Base-by-base conservation (phyloP, 2,329 filamentous ascomycete species). In the Neopestalotiopsis rosae region DNA sequence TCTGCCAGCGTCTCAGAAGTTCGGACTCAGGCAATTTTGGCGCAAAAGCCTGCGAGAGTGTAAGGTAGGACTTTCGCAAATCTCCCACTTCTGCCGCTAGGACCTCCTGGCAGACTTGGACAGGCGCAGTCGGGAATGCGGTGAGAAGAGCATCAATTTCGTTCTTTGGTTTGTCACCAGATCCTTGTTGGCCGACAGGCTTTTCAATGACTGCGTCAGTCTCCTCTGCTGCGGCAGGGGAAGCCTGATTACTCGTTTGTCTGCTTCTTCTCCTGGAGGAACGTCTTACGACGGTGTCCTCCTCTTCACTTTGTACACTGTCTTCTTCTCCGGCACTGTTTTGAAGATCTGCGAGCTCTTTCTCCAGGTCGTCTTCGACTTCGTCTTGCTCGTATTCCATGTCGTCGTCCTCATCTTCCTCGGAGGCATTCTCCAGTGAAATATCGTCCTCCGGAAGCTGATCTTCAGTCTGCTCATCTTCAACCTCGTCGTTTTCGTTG, bases 101-200 rank as follows among this genome's bases (percentile, higher is more conserved):
- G 1, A 82, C 74, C 6, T 76, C 74, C 65, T 84, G 78, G 65
- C 82, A 82, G 7, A 78, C 71, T 2, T 76, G 72, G 6, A 77
- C 71, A 1, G 81, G 74, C 9, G 79, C 81, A 6, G 75, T 73
- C 2, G 85, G 85, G 58, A 86, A 88, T 0, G 85, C 84, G 17
- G 76, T 73, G 58, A 77, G 80, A 2, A 86, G 72, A n/a, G 79
- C 77, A 4, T 75, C 74, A 28, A 79, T 74, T 38, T 79, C 79
- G n/a, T 52, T 17, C n/a, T 52, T 52, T n/a, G 45, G n/a, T 52
- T 52, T 52, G 14, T 17, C 5, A 9, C 45, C 45, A 52, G 45
- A n/a, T n/a, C 9, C 45, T n/a, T 4, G 17, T 20, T 52, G 17
- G 9, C 45, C 45, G 17, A 9, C 7, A 52, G 6, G 45, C 45